Evolutionary conservation across 305 asterid genomes (phyloP), one percentile per base, ranked within the genome.

Genomic region (Fraxinus sp.): DNA sequence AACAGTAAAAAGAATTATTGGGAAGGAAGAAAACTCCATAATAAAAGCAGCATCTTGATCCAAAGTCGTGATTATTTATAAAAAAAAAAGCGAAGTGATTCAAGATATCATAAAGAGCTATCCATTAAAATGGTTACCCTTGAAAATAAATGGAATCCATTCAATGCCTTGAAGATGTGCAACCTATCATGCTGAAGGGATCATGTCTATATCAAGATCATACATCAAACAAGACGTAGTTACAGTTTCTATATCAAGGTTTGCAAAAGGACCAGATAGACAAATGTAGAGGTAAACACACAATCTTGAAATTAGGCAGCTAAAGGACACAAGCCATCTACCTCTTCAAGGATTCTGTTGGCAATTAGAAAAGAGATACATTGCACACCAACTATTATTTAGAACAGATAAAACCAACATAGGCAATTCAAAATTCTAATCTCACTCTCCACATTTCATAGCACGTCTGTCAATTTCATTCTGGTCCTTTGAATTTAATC

Each of bases 181-280:
- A 74, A 35, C 26, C 37, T 4, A 57, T 18, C 35, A 79, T 32
- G 36, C 74, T 10, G 73, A 73, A 46, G 28, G 36, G 36, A n/a
- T 64, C 74, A 33, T 28, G 39, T 74, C 57, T 70, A 62, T 2
- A 43, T 77, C 83, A 71, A 79, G 76, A 74, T 79, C 68, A n/a
- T n/a, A 18, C 6, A 57, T 20, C 26, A 5, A 57, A 57, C 13
- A 57, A 57, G 4, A 57, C 0, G 7, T n/a, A 18, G 28, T 57
- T 57, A 52, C 68, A 57, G 68, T 5, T 78, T n/a, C 71, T 22
- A 75, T 32, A 52, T 82, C 68, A 76, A 24, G 33, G 71, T 3
- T 64, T 13, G 49, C 1, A 35, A 13, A 71, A 33, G 28, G 7
- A 77, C 76, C 52, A 83, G 77, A 22, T 55, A 11, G 28, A 71